These are phyloP conservation scores for Aspergillus coremiiformis DNA, from an alignment of 495 filamentous ascomycete species.

Conservation along the genomic window DNA sequence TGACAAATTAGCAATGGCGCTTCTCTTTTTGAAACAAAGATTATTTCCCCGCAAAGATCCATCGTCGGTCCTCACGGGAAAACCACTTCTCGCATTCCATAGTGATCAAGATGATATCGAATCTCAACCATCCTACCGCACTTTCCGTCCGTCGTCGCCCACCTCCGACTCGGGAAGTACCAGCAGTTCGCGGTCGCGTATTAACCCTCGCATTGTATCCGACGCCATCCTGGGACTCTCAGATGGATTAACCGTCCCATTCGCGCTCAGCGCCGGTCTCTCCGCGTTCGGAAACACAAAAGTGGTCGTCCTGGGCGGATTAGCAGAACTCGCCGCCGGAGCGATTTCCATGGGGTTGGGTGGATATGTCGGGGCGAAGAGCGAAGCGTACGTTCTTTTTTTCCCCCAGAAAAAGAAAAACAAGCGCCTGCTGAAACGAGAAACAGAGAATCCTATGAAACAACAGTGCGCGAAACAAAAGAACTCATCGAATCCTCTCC, in stretches of 20 bases:
- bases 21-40: constrained; percentile 39
- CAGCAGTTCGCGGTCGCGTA: constrained; percentile 29
- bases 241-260: constrained; percentile 52
- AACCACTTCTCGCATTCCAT: constrained; percentile 30
- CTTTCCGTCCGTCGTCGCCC: constrained; percentile 26
- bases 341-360: constrained; percentile 52
- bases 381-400: constrained; percentile 49
- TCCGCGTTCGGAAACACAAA: constrained; percentile 47
- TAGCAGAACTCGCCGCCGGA: constrained; percentile 50
- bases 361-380: constrained; percentile 58
- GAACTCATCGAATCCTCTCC: constrained; percentile 33
- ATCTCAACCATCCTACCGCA: constrained; percentile 36
- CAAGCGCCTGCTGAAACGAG: neutral
- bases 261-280: constrained; percentile 49
- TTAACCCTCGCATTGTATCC: constrained; percentile 47
- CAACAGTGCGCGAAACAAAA: constrained; percentile 39
- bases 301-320: constrained; percentile 46
- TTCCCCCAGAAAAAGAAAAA: constrained; percentile 5
- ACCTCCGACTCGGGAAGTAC: constrained; percentile 20
- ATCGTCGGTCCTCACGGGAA: too few relatives aligned
- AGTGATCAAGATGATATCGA: constrained; percentile 31
- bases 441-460: constrained; percentile 42
- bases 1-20: too few relatives aligned
- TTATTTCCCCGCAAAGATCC: constrained; percentile 29
- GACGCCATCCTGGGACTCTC: constrained; percentile 55